These are phyloP conservation scores for Chimonanthus praecox DNA, from an alignment of 164 flowering plant species.

Conservation along the genomic window DNA sequence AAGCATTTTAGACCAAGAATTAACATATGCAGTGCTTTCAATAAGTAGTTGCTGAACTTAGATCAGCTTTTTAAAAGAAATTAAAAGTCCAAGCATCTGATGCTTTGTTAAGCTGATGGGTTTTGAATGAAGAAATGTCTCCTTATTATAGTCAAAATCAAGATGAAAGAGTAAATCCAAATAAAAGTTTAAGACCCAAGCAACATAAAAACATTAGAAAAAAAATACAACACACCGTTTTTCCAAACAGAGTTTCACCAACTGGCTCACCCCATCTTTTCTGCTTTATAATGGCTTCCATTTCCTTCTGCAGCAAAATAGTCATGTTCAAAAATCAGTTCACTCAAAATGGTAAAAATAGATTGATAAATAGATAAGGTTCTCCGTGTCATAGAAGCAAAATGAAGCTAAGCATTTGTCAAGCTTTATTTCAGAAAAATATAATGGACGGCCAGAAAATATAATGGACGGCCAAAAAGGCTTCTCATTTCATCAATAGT, in stretches of 20 bases:
- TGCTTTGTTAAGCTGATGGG: not conserved
- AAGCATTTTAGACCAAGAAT: not conserved
- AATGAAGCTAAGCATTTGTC: not conserved
- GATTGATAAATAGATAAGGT: not conserved
- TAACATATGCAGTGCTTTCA: not conserved
- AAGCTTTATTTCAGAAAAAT: not conserved
- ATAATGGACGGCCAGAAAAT: not conserved
- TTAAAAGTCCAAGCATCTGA: not conserved
- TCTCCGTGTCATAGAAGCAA: not conserved
- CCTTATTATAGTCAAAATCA: not conserved
- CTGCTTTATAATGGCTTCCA: slow-evolving; percentile 51
- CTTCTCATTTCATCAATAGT: not conserved
- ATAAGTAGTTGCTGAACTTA: not conserved
- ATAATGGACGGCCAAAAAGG: not conserved
- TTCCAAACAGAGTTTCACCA: slow-evolving; percentile 78
- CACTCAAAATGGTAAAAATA: not conserved
- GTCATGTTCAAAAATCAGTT: not conserved
- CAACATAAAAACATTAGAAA: not conserved
- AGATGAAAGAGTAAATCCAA: not conserved
- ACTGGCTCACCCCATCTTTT: slow-evolving; percentile 68
- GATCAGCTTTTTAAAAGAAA: not conserved
- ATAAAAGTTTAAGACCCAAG: not conserved
- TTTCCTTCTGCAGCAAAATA: slow-evolving; percentile 53
- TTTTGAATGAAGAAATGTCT: not conserved
- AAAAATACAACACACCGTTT: slow-evolving; percentile 51